Base-by-base conservation (phyloP, 192 early-diverging fungal species). In the Chytriomyces sp. region DNA sequence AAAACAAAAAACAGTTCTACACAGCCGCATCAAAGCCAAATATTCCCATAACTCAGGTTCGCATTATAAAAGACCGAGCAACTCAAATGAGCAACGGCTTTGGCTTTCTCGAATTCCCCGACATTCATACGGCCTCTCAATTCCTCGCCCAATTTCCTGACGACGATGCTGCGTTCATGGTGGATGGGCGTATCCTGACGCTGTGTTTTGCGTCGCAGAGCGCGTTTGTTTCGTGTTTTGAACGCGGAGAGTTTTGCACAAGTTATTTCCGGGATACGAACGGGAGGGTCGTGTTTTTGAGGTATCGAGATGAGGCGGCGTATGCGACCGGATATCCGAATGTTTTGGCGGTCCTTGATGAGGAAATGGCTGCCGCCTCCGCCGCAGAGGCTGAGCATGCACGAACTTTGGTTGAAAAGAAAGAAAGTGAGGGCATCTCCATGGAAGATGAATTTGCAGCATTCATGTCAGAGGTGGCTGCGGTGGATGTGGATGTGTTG, bases 221-320 rank as follows among this genome's bases (percentile, higher is more conserved):
- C 47, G 86, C 87, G 43, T 91, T 93, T 79, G 81, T 89, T 24
- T 89, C 89, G 8, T 87, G 86, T 0, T 92, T 91, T 77, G 85
- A 82, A 10, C 82, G 84, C n/a, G 85, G 87, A 62, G 81, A 86
- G 68, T 91, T 89, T 87, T 84, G 87, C 1, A 81, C 88, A 24
- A 77, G 70, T 23, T 77, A n/a, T n/a, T 26, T 81, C 26, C 67
- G 74, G 10, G 59, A 18, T 7, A 62, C 28, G 4, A 72, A 62
- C 16, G 86, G 82, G n/a, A 80, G 75, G 24, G 73, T 78, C 9
- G 72, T 87, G 24, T 85, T 79, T 48, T 57, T 73, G 48, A 78
- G 83, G 26, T 93, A 93, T 70, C 88, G 91, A 85, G 91, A 93
- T 78, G 82, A 88, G 47, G 80, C 84, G 26, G 86, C 91, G 13